phyloP scores from a whole-genome alignment of 768 basidiomycete species.

The Tricholoma sp. region DNA sequence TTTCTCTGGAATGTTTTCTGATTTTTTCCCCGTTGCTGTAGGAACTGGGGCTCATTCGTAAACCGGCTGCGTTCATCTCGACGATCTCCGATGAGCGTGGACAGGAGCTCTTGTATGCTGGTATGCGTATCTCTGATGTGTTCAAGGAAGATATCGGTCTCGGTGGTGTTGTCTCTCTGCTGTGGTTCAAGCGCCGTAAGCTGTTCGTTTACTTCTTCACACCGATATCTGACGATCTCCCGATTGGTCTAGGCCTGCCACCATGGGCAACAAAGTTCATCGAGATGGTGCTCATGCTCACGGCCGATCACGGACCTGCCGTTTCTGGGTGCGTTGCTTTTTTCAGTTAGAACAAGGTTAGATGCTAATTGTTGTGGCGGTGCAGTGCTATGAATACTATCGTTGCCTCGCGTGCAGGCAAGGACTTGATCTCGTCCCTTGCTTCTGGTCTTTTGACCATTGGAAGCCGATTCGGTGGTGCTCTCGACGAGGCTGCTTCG shows the following conservation, averaged over 20 bases:
- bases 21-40: slow-evolving; percentile 3
- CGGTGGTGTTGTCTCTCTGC: slow-evolving; percentile 90
- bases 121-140: slow-evolving; percentile 98
- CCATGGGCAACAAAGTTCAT: slow-evolving; percentile 97
- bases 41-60: slow-evolving; percentile 96
- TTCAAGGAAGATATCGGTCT: slow-evolving; percentile 97
- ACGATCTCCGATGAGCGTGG: slow-evolving; percentile 99
- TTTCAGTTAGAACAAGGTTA: slow-evolving; percentile 10
- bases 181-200: slow-evolving; percentile 95
- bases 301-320: slow-evolving; percentile 96
- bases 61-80: slow-evolving; percentile 98
- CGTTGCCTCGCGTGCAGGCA: slow-evolving; percentile 98
- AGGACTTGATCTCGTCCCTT: slow-evolving; percentile 95
- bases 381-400: slow-evolving; percentile 95
- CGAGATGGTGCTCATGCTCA: slow-evolving; percentile 99
- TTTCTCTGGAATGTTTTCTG: neutral
- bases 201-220: slow-evolving; percentile 11
- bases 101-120: slow-evolving; percentile 96
- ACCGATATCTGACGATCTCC: neutral
- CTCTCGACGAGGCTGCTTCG: slow-evolving; percentile 92
- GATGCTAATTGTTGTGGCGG: slow-evolving; percentile 17
- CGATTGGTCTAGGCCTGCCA: slow-evolving; percentile 50
- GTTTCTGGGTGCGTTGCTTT: slow-evolving; percentile 61
- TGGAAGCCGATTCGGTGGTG: slow-evolving; percentile 97
- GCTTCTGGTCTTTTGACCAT: slow-evolving; percentile 96